A percentile compares a stretch with the other conserved stretches of the same genome.
These are phyloP conservation scores for Rhizopogon rudus DNA, from an alignment of 768 basidiomycete species.

Conservation along the genomic window DNA sequence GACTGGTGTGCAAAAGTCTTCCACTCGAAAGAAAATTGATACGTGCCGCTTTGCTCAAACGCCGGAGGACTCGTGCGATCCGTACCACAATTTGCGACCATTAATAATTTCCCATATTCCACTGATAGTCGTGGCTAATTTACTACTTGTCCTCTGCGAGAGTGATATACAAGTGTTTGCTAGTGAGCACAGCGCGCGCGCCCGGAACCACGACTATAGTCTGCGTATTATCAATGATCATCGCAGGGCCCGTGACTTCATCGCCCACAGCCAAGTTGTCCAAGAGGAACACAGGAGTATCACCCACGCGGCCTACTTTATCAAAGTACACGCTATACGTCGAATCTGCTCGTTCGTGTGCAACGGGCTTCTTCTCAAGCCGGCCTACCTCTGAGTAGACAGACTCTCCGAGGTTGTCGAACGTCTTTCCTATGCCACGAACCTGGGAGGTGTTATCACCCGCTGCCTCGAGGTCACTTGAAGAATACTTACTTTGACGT, in stretches of 20 bases:
- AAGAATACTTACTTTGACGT: conserved; percentile 61
- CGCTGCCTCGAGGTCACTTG: too few relatives aligned
- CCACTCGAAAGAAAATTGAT: too few relatives aligned
- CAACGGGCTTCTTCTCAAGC: conserved; percentile 38
- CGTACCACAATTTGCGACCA: too few relatives aligned
- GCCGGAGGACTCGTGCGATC: too few relatives aligned
- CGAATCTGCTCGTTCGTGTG: conserved; percentile 41
- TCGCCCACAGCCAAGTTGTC: conserved; percentile 65
- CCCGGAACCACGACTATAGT: conserved; percentile 86
- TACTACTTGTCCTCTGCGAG: conserved; percentile 12
- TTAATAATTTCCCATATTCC: too few relatives aligned
- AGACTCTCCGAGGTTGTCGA: conserved; percentile 72
- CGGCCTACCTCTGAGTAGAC: conserved; percentile 70
- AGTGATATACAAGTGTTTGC: conserved; percentile 60
- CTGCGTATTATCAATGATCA: conserved; percentile 95
- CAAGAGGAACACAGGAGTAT: conserved; percentile 79
- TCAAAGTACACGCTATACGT: conserved; percentile 79
- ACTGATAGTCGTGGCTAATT: too few relatives aligned
- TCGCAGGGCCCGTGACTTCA: conserved; percentile 75
- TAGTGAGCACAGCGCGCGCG: conserved; percentile 60
- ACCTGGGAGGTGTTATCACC: conserved; percentile 39
- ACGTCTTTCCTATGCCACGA: conserved; percentile 88
- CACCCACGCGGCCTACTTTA: conserved; percentile 63
- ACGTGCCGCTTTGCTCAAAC: too few relatives aligned
- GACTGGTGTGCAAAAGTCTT: too few relatives aligned